These are phyloP conservation scores for Globisporangium takayamanum DNA, from an alignment of 352 stramenopile genomes.

Conservation along the genomic window DNA sequence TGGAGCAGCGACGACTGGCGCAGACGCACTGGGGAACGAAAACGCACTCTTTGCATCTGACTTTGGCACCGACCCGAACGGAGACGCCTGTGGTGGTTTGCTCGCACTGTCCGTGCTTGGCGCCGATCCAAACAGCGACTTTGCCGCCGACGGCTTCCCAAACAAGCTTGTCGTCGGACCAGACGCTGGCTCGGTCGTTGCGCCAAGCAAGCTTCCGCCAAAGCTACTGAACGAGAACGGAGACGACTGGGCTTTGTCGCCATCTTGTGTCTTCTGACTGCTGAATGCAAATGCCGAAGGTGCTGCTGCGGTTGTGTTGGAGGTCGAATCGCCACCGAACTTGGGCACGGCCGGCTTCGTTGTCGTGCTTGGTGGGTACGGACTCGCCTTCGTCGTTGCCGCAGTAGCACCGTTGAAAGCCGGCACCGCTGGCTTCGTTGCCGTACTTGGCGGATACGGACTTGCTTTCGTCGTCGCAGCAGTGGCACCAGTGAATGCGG, in stretches of 20 bases:
- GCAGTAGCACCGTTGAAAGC: neutral
- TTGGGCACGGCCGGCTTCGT: neutral
- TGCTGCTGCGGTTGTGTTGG: neutral
- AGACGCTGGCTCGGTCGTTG: neutral
- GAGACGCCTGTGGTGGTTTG: constrained; percentile 16
- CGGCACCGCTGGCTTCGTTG: neutral
- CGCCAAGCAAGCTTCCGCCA: constrained; percentile 5
- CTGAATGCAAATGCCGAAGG: neutral
- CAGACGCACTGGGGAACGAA: constrained; percentile 21
- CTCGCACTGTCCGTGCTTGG: constrained; percentile 4
- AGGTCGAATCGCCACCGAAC: neutral
- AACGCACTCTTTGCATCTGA: constrained; percentile 17
- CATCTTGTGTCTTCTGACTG: neutral
- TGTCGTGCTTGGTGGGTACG: neutral
- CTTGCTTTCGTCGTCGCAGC: neutral
- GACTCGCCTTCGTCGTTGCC: neutral
- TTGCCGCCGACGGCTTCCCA: constrained; percentile 11
- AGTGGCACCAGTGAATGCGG: neutral
- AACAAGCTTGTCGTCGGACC: neutral
- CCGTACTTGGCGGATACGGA: neutral
- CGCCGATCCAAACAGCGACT: constrained; percentile 14
- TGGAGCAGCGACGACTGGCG: neutral
- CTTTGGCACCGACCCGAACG: constrained; percentile 25
- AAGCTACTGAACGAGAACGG: constrained; percentile 15
- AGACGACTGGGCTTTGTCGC: constrained; percentile 1